Conservation (phyloP, 1,284 basidiomycete species). For the Garcileccinum viscosum region DNA sequence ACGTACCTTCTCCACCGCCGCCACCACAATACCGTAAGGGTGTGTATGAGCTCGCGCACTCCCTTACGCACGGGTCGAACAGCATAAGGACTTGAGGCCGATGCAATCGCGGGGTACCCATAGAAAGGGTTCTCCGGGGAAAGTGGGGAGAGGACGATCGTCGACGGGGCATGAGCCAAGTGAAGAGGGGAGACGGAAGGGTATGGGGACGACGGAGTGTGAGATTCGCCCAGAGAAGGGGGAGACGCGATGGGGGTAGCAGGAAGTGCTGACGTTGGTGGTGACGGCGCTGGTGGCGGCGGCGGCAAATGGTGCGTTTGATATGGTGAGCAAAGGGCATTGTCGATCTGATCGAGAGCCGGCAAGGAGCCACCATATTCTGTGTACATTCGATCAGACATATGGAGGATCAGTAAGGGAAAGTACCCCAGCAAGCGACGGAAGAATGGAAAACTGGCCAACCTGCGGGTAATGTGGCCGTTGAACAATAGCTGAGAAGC, state of each 20-base stretch:
- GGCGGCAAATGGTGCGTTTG: constrained; percentile 17
- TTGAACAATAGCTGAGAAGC: constrained; percentile 44
- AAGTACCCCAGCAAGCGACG: constrained; percentile 2
- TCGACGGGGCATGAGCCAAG: constrained; percentile 6
- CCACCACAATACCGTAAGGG: constrained; percentile 72
- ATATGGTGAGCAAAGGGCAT: constrained; percentile 46
- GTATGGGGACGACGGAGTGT: background rate
- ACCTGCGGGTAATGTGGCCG: constrained; percentile 32
- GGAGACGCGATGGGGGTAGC: background rate
- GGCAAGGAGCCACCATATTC: constrained; percentile 68
- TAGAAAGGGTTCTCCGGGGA: constrained; percentile 80
- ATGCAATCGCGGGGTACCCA: constrained; percentile 71
- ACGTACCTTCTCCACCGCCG: constrained; percentile 59
- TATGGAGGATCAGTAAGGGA: constrained; percentile 15
- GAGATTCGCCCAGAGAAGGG: background rate
- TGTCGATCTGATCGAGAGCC: constrained; percentile 50
- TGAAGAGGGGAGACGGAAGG: background rate
- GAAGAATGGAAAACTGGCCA: background rate
- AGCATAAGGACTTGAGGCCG: constrained; percentile 40
- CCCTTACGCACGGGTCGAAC: constrained; percentile 61
- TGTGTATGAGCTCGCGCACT: constrained; percentile 73
- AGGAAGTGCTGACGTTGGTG: background rate
- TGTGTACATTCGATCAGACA: constrained; percentile 33
- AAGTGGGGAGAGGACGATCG: constrained; percentile 50
- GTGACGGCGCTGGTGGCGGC: constrained; percentile 1